Evolutionary conservation across 768 basidiomycete species (phyloP), one percentile per base, ranked within the genome.

Genomic region (Cystoderma amianthinum): DNA sequence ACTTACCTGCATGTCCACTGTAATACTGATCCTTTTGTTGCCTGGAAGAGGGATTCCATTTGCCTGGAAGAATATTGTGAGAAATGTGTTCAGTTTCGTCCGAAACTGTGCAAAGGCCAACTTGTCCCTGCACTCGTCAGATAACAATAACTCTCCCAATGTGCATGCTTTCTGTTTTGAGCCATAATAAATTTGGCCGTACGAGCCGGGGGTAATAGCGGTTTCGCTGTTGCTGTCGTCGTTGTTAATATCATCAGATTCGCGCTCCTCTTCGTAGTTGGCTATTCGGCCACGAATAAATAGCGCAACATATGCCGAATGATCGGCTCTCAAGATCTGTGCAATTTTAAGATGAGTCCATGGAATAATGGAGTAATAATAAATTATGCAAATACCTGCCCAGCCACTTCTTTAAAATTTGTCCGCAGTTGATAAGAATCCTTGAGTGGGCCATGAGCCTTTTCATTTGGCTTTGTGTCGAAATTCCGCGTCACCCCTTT

Each of bases 401-500:
- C 28, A 1, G 50, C 61, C 39, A 61, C 45, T 39, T 64, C 38
- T 32, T 59, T 58, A 44, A 60, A 62, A 45, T 68, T 64, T 3
- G 58, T 57, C 6, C 43, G 47, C 5, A 43, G 36, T 1, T 36
- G 39, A 42, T 64, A 67, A 0, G 51, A 44, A 2, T 46, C 45
- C 39, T 57, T 62, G 1, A 63, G 30, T 2, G 54, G 38, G 2
- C 58, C 51, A 48, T 67, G 66, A 25, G 55, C 38, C 2, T 48
- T 45, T 33, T 68, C 61, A 41, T 62, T 62, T 0, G 45, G 48
- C 24, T 54, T 52, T 3, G 61, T 64, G 35, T 56, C 60, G 32
- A 56, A 67, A 28, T 62, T 61, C 0, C 35, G 40, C 0, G 53
- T 43, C 1, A 43, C 58, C 17, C 65, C 67, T 30, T 68, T 69